Base-by-base conservation (phyloP, 2,329 filamentous ascomycete species). In the Epichloe amarillans region DNA sequence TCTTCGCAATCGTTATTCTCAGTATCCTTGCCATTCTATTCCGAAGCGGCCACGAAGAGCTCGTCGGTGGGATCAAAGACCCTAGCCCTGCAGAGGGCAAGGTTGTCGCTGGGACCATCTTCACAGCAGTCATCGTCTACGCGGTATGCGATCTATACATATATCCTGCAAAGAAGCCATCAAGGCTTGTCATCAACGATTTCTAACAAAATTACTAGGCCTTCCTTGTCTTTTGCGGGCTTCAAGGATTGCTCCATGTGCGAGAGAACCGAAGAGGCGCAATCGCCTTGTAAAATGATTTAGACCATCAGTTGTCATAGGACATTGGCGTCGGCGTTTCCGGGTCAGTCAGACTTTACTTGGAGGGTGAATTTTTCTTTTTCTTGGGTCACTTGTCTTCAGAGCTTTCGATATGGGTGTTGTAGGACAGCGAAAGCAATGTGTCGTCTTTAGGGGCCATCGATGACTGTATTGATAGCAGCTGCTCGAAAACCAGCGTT, bases 201-300 rank as follows among this genome's bases (percentile, higher is more conserved):
- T 21, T 36, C 47, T 49, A 19, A 49, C 15, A 19, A 3, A 23
- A 30, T n/a, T 17, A 14, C 10, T 57, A 94, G 90, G 82, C 77
- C 17, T 97, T 97, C 75, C 79, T 96, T 51, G 76, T 94, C 47
- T 96, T 95, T 72, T 97, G 91, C 69, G 86, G 84, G 52, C 80
- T 90, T 58, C 91, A 97, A 68, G 91, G 89, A 56, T 80, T 86
- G 63, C 77, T 96, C 54, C 89, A 97, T 69, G 71, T 88, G 61
- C 83, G 88, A 67, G 84, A 90, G 68, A 88, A 81, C 69, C 78
- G 86, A 67, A 77, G 86, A 64, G 90, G 90, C 56, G 85, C 88
- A 55, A 95, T 95, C 70, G 81, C 85, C 53, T 73, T 95, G 64
- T 77, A 67, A 67, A 53, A 50, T 41, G 44, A 26, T 41, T 21